Base-by-base conservation (phyloP, 352 stramenopile genomes). In the Pythium rishiriense region DNA sequence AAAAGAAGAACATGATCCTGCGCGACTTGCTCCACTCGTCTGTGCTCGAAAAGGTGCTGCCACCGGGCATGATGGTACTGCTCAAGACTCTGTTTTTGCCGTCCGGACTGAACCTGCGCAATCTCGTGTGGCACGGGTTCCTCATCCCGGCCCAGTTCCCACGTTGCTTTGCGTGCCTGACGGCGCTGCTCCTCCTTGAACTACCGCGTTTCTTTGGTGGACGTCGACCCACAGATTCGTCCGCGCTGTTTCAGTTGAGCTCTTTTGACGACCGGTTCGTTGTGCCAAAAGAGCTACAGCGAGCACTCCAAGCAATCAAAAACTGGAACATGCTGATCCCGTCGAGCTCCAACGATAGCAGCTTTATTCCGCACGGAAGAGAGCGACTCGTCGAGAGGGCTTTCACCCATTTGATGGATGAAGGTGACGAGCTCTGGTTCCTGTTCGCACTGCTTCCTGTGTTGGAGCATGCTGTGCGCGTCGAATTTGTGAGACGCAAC, bases 101-200 rank as follows among this genome's bases (percentile, higher is more conserved):
- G 7, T 83, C 78, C 6, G 79, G 78, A 14, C 57, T 91, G 11
- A 91, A 91, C 46, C 24, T 88, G 25, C 73, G 82, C 10, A 91
- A 91, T 39, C 70, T 91, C 43, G 80, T 87, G 22, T 91, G 82
- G 79, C 79, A 91, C 58, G 82, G 82, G 24, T 91, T 91, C 53
- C 17, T 88, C 14, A 48, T 70, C 15, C 79, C 82, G 11, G 63
- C 64, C 4, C 78, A 89, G 54, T 75, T 87, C 41, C 79, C 79
- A 0, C 79, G 77, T 48, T 87, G 79, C 45, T 85, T 83, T 31
- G 75, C 71, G 14, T 83, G 74, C 51, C 68, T 91, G 19, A 75
- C 74, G 6, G 52, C 77, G 21, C 28, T 87, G 29, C 66, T 91
- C n/a, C 57, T 85, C 25, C 62, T 86, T 41, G 46, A 68, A 19